Base-by-base conservation (phyloP, 2,329 filamentous ascomycete genomes). In the Parascedosporium putredinis region DNA sequence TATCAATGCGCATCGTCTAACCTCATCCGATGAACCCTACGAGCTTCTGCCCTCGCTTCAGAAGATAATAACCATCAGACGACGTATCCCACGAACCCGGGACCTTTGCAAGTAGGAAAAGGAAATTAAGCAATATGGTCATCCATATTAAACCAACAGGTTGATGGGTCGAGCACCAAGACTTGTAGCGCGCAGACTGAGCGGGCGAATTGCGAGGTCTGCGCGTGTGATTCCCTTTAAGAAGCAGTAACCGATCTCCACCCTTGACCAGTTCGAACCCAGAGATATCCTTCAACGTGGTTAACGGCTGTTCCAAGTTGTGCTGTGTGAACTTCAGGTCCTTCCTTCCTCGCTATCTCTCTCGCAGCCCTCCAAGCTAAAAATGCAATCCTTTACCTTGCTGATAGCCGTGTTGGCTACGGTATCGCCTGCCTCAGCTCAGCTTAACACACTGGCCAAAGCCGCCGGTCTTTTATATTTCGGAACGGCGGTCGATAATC, bases 401-500 rank as follows among this genome's bases (percentile, higher is more conserved):
- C 31, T 48, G 4, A 20, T 18, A 18, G 22, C 18, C 31, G 24
- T 48, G 16, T 12, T 48, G 31, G 46, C 46, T 9, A 22, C 20
- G 16, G 33, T 16, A 2, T 22, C 46, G 12, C 31, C 33, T 12
- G 31, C 12, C 18, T 48, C 47, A 45, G 59, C 59, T 25, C 60
- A 62, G 59, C 70, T 81, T 14, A 67, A 79, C 58, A 63, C 71
- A 53, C 69, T 79, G 22, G 78, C 79, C 44, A 68, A 73, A 53
- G 69, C 69, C 47, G 74, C 76, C 38, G 79, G 78, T 16, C 68
- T 76, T 52, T 59, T 71, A 53, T 85, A 84, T 66, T 84, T 84
- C 49, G 82, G 82, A 50, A 77, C 78, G 1, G 80, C 81, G 1
- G 78, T 79, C 34, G 78, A 84, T 59, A 81, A 83, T 52, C 60